phyloP scores from a whole-genome alignment of 139 green algal genomes.

The Chlorokybus atmophyticus region DNA sequence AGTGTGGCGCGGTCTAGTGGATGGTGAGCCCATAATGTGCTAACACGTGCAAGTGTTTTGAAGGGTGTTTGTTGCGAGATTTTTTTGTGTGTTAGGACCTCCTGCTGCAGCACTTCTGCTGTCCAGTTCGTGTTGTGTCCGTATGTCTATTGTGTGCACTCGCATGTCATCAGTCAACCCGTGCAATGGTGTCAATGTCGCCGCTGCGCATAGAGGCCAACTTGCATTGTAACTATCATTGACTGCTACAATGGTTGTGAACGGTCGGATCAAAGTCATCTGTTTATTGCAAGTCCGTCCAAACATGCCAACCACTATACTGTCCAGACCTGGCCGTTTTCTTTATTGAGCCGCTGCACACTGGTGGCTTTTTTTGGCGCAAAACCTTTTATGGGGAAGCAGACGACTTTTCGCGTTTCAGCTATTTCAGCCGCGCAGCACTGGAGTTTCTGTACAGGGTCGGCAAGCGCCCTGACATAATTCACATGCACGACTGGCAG shows the following conservation, averaged over 20 bases:
- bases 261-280: too few relatives aligned
- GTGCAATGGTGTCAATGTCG: too few relatives aligned
- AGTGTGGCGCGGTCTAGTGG: slow-evolving; percentile 23
- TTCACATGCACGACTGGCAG: slow-evolving; percentile 91
- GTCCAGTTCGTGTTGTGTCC: too few relatives aligned
- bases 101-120: slow-evolving; percentile 5
- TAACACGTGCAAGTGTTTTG: too few relatives aligned
- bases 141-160: too few relatives aligned
- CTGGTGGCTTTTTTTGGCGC: slow-evolving; percentile 31
- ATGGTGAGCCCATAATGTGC: too few relatives aligned
- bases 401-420: slow-evolving; percentile 42
- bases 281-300: too few relatives aligned
- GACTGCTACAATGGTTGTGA: too few relatives aligned
- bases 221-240: too few relatives aligned
- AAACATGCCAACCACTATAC: too few relatives aligned
- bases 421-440: slow-evolving; percentile 51
- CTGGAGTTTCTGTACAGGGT: slow-evolving; percentile 75
- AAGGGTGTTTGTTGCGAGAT: neutral
- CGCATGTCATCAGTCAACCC: too few relatives aligned
- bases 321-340: slow-evolving; percentile 37
- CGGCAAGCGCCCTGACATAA: slow-evolving; percentile 57
- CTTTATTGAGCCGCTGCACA: slow-evolving; percentile 38
- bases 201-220: too few relatives aligned
- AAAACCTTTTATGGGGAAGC: slow-evolving; percentile 28
- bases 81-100: neutral